These are phyloP conservation scores for Fusarium oxysporum DNA, from an alignment of 2,329 filamentous ascomycete genomes.

Conservation along the genomic window DNA sequence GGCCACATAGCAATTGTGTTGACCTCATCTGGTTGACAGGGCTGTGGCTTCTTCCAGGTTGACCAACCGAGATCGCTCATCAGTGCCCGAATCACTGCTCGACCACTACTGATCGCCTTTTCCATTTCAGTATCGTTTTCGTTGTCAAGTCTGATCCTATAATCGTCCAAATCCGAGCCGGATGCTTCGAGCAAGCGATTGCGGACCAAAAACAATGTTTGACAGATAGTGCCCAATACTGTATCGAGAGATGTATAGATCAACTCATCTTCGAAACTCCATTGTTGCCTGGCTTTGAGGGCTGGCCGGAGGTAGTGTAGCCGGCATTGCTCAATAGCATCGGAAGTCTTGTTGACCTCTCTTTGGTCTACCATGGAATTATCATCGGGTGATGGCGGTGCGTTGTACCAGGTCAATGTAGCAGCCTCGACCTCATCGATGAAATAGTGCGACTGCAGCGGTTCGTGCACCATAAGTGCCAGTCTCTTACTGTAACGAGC, in stretches of 20 bases:
- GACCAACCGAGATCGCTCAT: constrained; percentile 68
- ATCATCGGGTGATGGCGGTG: constrained; percentile 42
- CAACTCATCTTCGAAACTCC: constrained; percentile 57
- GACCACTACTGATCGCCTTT: constrained; percentile 33
- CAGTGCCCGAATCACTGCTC: constrained; percentile 47
- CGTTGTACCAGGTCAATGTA: constrained; percentile 59
- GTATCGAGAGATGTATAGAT: constrained; percentile 57
- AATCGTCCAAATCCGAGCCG: neutral
- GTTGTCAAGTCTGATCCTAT: constrained; percentile 10
- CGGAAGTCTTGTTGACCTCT: constrained; percentile 53
- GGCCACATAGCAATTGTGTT: constrained; percentile 76
- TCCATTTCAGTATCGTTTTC: constrained; percentile 11
- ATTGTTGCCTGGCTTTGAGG: constrained; percentile 32
- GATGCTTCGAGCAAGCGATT: constrained; percentile 34
- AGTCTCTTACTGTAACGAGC: constrained; percentile 70
- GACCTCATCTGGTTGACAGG: constrained; percentile 65
- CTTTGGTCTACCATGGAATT: constrained; percentile 25
- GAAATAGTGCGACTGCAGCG: constrained; percentile 47
- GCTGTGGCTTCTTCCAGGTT: constrained; percentile 67
- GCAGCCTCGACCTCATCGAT: constrained; percentile 53
- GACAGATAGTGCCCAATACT: constrained; percentile 56
- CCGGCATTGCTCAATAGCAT: constrained; percentile 57
- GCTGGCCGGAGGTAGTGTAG: constrained; percentile 56
- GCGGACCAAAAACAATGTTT: constrained; percentile 43
- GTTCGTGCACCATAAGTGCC: constrained; percentile 49